phyloP scores from a whole-genome alignment of 176 grass and related monocot species.

The Canna indica region DNA sequence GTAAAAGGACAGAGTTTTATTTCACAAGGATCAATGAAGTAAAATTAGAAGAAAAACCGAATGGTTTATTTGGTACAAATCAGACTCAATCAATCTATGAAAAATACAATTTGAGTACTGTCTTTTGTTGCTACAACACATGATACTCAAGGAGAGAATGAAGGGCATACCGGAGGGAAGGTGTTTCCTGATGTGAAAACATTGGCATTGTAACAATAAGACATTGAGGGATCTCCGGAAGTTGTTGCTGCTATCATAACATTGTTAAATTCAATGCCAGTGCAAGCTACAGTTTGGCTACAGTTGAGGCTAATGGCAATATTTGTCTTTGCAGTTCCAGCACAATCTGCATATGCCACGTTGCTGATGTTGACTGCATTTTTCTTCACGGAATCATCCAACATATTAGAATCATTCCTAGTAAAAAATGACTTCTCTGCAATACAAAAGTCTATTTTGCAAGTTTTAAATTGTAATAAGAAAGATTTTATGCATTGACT shows the following conservation, averaged over 20 bases:
- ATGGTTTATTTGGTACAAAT: too few species aligned
- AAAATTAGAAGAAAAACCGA: too few species aligned
- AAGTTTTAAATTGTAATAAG: background rate
- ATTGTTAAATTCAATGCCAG: constrained; percentile 19
- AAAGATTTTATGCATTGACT: too few species aligned
- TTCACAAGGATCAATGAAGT: too few species aligned
- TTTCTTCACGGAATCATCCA: constrained; percentile 4
- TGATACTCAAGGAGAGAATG: background rate
- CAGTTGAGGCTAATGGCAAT: constrained; percentile 25
- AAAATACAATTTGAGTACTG: too few species aligned
- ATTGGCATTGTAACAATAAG: constrained; percentile 27
- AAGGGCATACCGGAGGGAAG: constrained; percentile 1
- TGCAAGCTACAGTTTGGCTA: constrained; percentile 24
- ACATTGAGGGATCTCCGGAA: background rate
- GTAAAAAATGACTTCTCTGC: background rate
- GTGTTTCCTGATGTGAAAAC: constrained; percentile 14
- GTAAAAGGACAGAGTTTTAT: too few species aligned
- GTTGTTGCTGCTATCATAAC: constrained; percentile 16
- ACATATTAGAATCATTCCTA: background rate
- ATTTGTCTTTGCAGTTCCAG: constrained; percentile 18
- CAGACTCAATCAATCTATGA: too few species aligned
- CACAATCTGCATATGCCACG: constrained; percentile 20
- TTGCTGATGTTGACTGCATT: constrained; percentile 34
- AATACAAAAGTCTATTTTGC: background rate
- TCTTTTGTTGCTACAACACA: too few species aligned